Evolutionary conservation across 1,284 basidiomycete genomes (phyloP), one percentile per base, ranked within the genome.

Genomic region (Microbotryum intermedium): DNA sequence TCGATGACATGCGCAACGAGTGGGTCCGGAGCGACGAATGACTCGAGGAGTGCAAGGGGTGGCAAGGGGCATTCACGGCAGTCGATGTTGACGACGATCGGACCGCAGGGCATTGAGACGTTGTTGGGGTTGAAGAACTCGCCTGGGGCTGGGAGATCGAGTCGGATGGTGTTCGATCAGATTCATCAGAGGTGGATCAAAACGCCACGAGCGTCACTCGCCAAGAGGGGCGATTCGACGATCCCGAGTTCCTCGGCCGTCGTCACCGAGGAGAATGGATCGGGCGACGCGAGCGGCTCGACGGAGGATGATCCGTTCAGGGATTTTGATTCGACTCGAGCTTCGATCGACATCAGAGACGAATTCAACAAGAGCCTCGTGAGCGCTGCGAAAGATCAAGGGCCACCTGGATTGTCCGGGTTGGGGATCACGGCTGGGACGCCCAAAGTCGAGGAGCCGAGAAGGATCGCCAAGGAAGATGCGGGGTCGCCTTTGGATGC

Each of bases 111-210:
- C 69, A 77, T 93, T 16, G 50, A 56, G 43, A 54, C 51, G 4
- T 25, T 66, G 4, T 39, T 39, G 34, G 34, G 34, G 34, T 39
- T 39, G 34, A 39, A 39, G 10, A 39, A 39, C 55, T 66, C 39
- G 59, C 62, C 7, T 84, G 84, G 16, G 71, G 81, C 44, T 13
- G 85, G 89, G 28, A 79, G 83, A 53, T 83, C 91, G 49, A 90
- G 90, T 1, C 83, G 83, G 71, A 93, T 95, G 90, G 77, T 88
- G 45, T 91, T 85, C 68, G 91, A 94, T 75, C 82, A 80, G 59
- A 79, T 80, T 43, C 79, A 82, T 73, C 87, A 88, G 83, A 82
- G 82, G 65, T 95, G 91, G 91, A 83, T 91, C 52, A 86, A 85
- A 16, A 54, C 50, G 30, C 57, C 59, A 20, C 21, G 30, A 16